Conservation (phyloP, 2,329 filamentous ascomycete species). For the Xylaria polymorpha region DNA sequence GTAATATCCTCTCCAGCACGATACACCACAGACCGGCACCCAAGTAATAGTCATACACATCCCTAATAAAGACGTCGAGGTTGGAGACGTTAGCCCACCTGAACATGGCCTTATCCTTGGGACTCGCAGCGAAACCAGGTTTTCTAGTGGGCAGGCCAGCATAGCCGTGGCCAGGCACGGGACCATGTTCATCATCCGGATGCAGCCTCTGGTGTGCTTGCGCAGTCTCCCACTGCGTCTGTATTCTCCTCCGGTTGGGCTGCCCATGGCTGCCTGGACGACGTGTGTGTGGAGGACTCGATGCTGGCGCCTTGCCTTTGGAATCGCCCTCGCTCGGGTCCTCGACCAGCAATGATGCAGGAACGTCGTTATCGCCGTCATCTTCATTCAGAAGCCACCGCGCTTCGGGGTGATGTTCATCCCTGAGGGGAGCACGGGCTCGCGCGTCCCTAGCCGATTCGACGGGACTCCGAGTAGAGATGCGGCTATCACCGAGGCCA, state of each 20-base stretch:
- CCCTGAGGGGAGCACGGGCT: constrained; percentile 24
- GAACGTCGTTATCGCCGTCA: constrained; percentile 68
- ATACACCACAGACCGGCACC: constrained; percentile 89
- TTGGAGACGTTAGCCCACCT: constrained; percentile 93
- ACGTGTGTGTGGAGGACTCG: constrained; percentile 44
- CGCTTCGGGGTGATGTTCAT: constrained; percentile 39
- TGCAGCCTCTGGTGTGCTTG: constrained; percentile 65
- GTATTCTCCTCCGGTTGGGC: constrained; percentile 57
- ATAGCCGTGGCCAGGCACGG: constrained; percentile 33
- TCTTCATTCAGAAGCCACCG: constrained; percentile 51
- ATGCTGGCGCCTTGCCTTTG: constrained; percentile 42
- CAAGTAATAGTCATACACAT: constrained; percentile 87
- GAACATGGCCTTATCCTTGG: constrained; percentile 85
- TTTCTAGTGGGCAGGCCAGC: constrained; percentile 40
- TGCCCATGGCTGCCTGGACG: constrained; percentile 54
- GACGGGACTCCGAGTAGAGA: constrained; percentile 56
- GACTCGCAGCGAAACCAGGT: constrained; percentile 47
- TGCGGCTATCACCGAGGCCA: constrained; percentile 59
- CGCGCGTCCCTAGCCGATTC: constrained; percentile 38
- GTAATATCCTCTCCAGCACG: constrained; percentile 75
- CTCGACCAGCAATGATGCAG: constrained; percentile 72
- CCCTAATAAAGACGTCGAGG: constrained; percentile 85
- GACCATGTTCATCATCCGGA: constrained; percentile 51
- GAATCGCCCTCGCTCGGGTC: constrained; percentile 48
- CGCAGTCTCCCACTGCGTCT: constrained; percentile 66